Conservation (phyloP, 2,329 filamentous ascomycete species). For the Raffaelea arxii region DNA sequence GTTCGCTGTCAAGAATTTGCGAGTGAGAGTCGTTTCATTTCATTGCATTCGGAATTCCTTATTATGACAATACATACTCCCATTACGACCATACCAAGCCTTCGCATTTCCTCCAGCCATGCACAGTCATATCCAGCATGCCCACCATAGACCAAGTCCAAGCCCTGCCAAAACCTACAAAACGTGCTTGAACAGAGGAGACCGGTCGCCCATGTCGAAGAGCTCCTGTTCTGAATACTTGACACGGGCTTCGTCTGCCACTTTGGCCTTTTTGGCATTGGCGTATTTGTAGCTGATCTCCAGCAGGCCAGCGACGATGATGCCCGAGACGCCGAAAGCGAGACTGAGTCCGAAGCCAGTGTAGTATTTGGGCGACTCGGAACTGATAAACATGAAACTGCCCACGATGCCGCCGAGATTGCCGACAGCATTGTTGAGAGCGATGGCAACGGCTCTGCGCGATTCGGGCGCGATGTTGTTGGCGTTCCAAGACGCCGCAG, state of each 20-base stretch:
- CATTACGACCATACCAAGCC: no score
- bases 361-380: neutral
- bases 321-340: neutral
- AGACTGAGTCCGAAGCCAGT: neutral
- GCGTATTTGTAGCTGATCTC: neutral
- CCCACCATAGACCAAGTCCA: no score
- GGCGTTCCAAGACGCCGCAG: neutral
- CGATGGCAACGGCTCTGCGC: constrained; percentile 32
- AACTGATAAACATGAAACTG: neutral
- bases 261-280: neutral
- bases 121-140: no score
- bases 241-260: neutral
- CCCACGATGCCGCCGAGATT: constrained; percentile 17
- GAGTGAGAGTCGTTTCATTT: no score
- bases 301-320: neutral
- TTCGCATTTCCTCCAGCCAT: no score
- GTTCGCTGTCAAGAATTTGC: no score
- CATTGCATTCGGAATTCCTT: no score
- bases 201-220: neutral
- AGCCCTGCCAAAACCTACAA: neutral
- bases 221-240: neutral
- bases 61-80: no score
- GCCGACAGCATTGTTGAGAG: neutral
- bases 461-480: constrained; percentile 40
- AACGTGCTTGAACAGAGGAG: neutral